Evolutionary conservation across 306 rosid species (phyloP).

Genomic region (Prunus campanulata): DNA sequence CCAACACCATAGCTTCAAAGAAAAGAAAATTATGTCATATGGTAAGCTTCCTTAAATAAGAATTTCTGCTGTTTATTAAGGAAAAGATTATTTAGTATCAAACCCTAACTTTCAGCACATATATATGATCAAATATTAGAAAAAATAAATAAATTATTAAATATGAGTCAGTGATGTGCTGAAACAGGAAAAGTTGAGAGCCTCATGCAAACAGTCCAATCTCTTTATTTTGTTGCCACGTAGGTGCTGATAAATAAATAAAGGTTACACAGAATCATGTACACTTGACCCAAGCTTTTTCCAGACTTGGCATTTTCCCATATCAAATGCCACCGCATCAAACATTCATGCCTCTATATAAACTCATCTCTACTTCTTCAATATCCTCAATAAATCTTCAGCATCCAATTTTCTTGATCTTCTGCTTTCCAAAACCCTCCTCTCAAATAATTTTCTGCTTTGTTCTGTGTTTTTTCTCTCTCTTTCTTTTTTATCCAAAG

Average conservation of each 20-base stretch:
- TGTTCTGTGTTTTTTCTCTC: neutral
- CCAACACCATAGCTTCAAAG: too few relatives aligned
- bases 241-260: neutral
- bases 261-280: slow-evolving; percentile 5
- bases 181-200: neutral
- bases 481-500: neutral
- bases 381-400: neutral
- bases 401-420: neutral
- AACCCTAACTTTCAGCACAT: neutral
- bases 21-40: too few relatives aligned
- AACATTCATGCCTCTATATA: slow-evolving; percentile 6
- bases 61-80: neutral
- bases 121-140: neutral
- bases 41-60: neutral
- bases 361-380: neutral
- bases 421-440: neutral
- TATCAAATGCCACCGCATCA: neutral
- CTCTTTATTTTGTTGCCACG: neutral
- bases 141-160: neutral
- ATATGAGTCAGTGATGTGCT: neutral
- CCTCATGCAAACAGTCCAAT: neutral
- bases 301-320: neutral
- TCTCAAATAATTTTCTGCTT: neutral
- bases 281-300: neutral
- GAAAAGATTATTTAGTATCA: neutral